A percentile compares a stretch with the other conserved stretches of the same genome.
Evolutionary conservation across 257 asterid species (phyloP).

Genomic region (Jacaranda mimosifolia): DNA sequence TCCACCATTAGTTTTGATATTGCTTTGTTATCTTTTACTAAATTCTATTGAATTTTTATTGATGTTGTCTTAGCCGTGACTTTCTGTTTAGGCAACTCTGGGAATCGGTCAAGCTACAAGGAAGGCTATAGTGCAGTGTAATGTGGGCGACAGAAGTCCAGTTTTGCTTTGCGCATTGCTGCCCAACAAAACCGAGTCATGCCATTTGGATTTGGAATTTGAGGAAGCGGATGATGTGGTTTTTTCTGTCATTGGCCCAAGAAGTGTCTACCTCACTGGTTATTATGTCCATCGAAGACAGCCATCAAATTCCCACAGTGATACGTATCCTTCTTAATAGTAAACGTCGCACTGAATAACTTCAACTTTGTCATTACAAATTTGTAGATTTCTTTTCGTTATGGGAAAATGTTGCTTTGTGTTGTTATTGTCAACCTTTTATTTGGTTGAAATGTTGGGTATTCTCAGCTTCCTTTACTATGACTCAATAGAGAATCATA

Average conservation of each 20-base stretch:
- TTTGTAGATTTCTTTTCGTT: constrained; percentile 5
- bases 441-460: constrained; percentile 19
- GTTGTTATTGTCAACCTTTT: constrained; percentile 4
- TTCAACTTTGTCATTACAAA: constrained; percentile 18
- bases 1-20: not conserved
- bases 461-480: constrained; percentile 52
- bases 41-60: constrained; percentile 17
- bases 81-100: constrained; percentile 70
- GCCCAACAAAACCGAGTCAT: constrained; percentile 69
- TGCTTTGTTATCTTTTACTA: not conserved
- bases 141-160: constrained; percentile 74
- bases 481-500: constrained; percentile 65
- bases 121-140: constrained; percentile 76
- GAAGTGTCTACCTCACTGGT: constrained; percentile 79
- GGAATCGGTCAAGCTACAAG: constrained; percentile 66
- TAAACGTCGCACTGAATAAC: not conserved
- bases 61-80: constrained; percentile 21
- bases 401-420: constrained; percentile 1
- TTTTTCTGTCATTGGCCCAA: constrained; percentile 84
- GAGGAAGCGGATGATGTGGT: constrained; percentile 90
- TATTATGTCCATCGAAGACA: constrained; percentile 54
- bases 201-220: constrained; percentile 83
- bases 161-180: constrained; percentile 70
- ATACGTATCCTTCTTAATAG: constrained; percentile 64
- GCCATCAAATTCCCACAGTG: constrained; percentile 52